Base-by-base conservation (phyloP, 805 yeast genomes). In the Deakozyma indianensis region DNA sequence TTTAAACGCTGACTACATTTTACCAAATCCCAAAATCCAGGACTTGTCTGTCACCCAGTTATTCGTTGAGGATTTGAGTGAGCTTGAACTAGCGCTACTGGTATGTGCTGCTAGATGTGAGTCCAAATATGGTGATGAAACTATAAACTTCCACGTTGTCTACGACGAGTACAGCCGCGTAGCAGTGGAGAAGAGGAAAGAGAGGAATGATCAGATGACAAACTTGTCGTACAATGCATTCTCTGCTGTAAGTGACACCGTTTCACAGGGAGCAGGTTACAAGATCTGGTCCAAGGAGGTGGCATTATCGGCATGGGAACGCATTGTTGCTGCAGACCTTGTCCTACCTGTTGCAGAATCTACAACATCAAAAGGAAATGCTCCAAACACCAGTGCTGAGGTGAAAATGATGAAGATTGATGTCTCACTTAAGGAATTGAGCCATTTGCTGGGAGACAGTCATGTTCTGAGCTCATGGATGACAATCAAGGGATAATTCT, bases 21-120 rank as follows among this genome's bases (percentile, higher is more conserved):
- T 23, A 28, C 22, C 40, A 18, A 22, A 50, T 41, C 23, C 53
- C 50, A 35, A 45, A 45, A 29, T 56, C 11, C 48, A 65, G 28
- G 43, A 48, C 5, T 23, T 41, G 21, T 53, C 61, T 2, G 56
- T 48, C 22, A 48, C 58, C 0, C 53, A 56, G 42, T 23, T 45
- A 46, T 20, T 58, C 63, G 45, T 56, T 1, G 50, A 60, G 23
- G 65, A 73, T 0, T 60, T 87, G 29, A 79, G 94, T 2, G 81
- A 80, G 48, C 57, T 84, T 24, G 96, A 90, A 55, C 58, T 81
- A 42, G 73, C 82, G 16, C 56, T 90, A 35, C 62, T 85, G 14
- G 76, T 88, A 3, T 76, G 86, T 40, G 80, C 88, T 0, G 84
- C 94, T 0, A 68, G 96, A 41, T 78, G 80, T 44, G 67, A 76